Conservation (phyloP, 2,329 filamentous ascomycete species). For the Byssoonygena ceratinophila region DNA sequence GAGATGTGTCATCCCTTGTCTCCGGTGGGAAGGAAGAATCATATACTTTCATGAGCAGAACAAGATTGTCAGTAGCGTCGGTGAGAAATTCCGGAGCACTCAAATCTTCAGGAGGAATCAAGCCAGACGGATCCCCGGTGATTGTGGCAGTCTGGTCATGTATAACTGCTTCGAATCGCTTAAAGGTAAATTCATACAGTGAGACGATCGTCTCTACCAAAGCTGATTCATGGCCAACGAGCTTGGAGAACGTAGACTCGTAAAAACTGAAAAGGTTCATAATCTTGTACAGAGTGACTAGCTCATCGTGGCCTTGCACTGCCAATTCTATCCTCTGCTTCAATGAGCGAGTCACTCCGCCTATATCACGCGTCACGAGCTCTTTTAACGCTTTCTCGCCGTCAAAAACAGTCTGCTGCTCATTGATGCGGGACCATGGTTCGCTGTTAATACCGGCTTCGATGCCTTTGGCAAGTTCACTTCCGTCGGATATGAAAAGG, state of each 20-base stretch:
- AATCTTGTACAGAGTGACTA: conserved; percentile 77
- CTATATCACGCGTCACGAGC: conserved; percentile 75
- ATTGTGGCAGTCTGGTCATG: conserved; percentile 59
- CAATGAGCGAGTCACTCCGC: conserved; percentile 71
- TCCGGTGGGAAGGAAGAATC: conserved; percentile 59
- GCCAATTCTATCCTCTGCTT: conserved; percentile 83
- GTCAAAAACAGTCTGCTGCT: conserved; percentile 57
- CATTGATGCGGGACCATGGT: conserved; percentile 62
- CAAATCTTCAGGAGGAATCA: conserved; percentile 60
- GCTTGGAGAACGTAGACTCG: conserved; percentile 66
- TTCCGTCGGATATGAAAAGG: conserved; percentile 80
- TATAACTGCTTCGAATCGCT: conserved; percentile 72
- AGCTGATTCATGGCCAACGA: conserved; percentile 59
- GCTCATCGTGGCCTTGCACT: conserved; percentile 84
- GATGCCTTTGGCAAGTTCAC: conserved; percentile 74
- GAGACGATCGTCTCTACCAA: conserved; percentile 58
- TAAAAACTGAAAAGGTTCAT: conserved; percentile 87
- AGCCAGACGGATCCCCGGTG: conserved; percentile 60
- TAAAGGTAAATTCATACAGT: conserved; percentile 65
- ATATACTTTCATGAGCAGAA: conserved; percentile 71
- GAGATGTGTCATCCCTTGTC: conserved; percentile 38
- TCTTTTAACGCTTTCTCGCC: conserved; percentile 70
- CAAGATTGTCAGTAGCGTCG: conserved; percentile 68
- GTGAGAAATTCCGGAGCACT: conserved; percentile 68
- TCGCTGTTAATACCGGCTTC: conserved; percentile 71